Conservation (phyloP, 345 rosid species). For the Dimocarpus longan region DNA sequence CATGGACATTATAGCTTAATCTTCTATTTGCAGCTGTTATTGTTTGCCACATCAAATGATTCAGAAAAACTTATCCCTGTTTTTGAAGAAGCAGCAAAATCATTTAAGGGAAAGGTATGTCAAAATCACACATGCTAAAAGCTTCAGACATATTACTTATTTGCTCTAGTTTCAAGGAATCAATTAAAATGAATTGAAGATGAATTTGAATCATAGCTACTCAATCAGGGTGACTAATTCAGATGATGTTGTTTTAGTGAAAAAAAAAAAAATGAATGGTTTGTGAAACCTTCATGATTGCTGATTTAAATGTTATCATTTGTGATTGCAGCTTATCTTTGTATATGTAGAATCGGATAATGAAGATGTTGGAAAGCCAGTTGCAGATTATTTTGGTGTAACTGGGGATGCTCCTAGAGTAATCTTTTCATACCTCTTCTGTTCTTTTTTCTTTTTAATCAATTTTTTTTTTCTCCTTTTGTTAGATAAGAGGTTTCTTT, state of each 20-base stretch:
- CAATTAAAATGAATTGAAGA: neutral
- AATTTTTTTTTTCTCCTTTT: neutral
- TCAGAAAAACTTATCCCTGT: conserved; percentile 64
- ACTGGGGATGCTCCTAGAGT: conserved; percentile 67
- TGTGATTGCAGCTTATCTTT: conserved; percentile 71
- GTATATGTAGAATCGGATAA: conserved; percentile 87
- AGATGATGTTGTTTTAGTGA: neutral
- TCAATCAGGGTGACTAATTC: neutral
- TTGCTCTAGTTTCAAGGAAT: conserved; percentile 7
- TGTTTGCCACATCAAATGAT: conserved; percentile 69
- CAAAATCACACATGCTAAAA: neutral
- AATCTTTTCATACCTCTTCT: conserved; percentile 8
- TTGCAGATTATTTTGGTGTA: conserved; percentile 91
- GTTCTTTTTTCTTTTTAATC: neutral
- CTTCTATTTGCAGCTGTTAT: conserved; percentile 58
- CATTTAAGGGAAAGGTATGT: conserved; percentile 91
- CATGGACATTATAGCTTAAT: neutral
- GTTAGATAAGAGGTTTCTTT: neutral
- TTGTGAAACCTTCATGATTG: neutral
- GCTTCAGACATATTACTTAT: neutral
- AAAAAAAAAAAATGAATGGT: neutral
- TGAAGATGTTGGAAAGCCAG: conserved; percentile 91
- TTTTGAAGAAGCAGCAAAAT: conserved; percentile 82
- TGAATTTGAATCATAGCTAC: neutral
- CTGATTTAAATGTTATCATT: neutral